A percentile compares a stretch with the other conserved stretches of the same genome.
phyloP scores from a whole-genome alignment of 2,329 filamentous ascomycete species.

The Arthroderma sp. region DNA sequence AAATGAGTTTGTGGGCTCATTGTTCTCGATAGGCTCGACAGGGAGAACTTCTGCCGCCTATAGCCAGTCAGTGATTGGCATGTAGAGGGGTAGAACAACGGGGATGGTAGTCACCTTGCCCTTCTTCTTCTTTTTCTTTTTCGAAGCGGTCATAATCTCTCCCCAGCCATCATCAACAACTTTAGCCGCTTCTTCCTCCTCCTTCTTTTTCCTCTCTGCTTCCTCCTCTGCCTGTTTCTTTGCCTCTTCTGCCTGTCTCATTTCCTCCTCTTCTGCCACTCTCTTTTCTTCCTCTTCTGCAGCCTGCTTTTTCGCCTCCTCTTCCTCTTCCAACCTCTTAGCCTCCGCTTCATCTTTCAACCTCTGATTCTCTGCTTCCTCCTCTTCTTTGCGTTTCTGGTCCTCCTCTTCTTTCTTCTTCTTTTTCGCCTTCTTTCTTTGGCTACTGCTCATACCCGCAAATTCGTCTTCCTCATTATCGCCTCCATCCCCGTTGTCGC shows the following conservation, averaged over 20 bases:
- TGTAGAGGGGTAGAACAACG: neutral
- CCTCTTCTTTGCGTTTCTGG: slow-evolving; percentile 2
- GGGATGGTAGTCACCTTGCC: neutral
- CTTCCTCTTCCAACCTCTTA: slow-evolving; percentile 6
- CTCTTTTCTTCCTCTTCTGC: slow-evolving; percentile 1
- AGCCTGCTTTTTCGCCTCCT: slow-evolving; percentile 2
- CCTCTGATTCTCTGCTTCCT: slow-evolving; percentile 5
- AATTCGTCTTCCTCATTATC: slow-evolving; percentile 7
- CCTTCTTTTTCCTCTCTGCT: slow-evolving; percentile 21
- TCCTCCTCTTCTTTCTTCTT: slow-evolving; percentile 9
- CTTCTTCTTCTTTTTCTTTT: slow-evolving; percentile 40
- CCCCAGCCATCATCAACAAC: slow-evolving; percentile 24
- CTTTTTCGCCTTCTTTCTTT: slow-evolving; percentile 12
- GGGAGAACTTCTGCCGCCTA: slow-evolving; percentile 25
- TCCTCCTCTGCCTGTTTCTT: slow-evolving; percentile 16
- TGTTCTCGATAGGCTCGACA: slow-evolving; percentile 30
- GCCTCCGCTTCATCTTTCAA: slow-evolving; percentile 7
- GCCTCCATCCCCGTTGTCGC: neutral
- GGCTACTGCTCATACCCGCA: slow-evolving; percentile 2
- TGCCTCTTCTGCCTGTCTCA: slow-evolving; percentile 22
- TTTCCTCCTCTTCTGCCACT: slow-evolving; percentile 10
- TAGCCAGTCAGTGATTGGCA: slow-evolving; percentile 3
- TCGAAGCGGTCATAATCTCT: slow-evolving; percentile 34
- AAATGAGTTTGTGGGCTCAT: slow-evolving; percentile 32
- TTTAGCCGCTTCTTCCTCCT: slow-evolving; percentile 13